These are phyloP conservation scores for Candida tropicalis DNA, from an alignment of 1,139 yeast species.

Conservation along the genomic window DNA sequence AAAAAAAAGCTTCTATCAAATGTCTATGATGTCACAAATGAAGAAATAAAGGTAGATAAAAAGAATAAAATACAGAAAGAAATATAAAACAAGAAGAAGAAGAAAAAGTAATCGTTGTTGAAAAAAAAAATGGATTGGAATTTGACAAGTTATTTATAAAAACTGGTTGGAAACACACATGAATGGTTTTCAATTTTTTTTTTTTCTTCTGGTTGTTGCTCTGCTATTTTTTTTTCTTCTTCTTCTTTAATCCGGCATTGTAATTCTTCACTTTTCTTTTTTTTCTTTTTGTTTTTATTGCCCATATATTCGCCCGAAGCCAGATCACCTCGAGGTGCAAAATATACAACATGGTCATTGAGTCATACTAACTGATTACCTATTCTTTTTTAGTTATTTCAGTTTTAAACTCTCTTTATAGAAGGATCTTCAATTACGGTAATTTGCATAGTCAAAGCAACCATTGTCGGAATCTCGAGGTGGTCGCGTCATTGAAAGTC, in stretches of 20 bases:
- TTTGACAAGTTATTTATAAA: constrained; percentile 4
- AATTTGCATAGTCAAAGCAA: no score
- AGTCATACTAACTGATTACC: no score
- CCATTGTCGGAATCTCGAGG: background rate
- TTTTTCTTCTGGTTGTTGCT: background rate
- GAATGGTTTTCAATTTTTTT: background rate
- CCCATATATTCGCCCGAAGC: background rate
- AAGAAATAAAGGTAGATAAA: background rate
- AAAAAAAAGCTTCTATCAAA: constrained; percentile 2
- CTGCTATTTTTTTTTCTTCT: background rate
- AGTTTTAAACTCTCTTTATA: no score
- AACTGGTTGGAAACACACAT: background rate
- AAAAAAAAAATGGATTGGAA: background rate
- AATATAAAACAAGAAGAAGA: background rate
- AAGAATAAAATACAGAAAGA: background rate
- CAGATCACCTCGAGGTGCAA: background rate
- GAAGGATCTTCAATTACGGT: no score
- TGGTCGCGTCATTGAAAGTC: no score
- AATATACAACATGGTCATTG: background rate
- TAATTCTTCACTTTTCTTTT: constrained; percentile 1
- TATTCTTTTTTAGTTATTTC: no score
- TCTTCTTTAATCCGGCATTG: background rate
- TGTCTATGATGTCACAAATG: constrained; percentile 5
- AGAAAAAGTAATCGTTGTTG: background rate
- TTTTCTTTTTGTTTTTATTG: background rate